A percentile compares a stretch with the other conserved stretches of the same genome.
Evolutionary conservation across 1,284 basidiomycete genomes (phyloP).

Genomic region (Chalciporus sp.): DNA sequence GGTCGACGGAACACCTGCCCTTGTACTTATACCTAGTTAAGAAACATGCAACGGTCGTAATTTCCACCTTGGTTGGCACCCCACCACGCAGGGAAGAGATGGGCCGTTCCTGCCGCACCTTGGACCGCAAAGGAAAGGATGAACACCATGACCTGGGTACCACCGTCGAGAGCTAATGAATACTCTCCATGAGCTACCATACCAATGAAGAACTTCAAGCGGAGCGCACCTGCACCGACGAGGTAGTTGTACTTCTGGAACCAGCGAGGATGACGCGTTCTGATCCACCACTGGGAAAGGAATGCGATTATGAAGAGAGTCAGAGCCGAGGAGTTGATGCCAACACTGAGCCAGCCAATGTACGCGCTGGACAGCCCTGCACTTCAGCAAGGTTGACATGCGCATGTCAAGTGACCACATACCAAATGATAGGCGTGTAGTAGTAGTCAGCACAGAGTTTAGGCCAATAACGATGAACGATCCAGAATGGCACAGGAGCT

Average conservation of each 20-base stretch:
- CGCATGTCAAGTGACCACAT: background rate
- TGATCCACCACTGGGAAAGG: conserved; percentile 58
- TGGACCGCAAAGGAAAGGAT: conserved; percentile 73
- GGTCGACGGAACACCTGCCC: background rate
- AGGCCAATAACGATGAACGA: conserved; percentile 46
- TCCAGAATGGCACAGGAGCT: conserved; percentile 59
- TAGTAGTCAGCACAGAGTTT: conserved; percentile 45
- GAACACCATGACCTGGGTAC: conserved; percentile 71
- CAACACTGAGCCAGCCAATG: conserved; percentile 45
- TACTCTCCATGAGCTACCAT: background rate
- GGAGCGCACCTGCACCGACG: conserved; percentile 41
- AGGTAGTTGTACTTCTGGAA: conserved; percentile 54
- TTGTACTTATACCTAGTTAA: conserved; percentile 7
- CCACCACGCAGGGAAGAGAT: conserved; percentile 63
- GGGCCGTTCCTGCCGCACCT: conserved; percentile 59
- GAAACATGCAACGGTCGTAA: conserved; percentile 22
- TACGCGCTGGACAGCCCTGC: conserved; percentile 23
- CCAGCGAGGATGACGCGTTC: conserved; percentile 59
- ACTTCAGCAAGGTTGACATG: background rate
- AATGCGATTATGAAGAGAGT: conserved; percentile 50
- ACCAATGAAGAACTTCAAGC: background rate
- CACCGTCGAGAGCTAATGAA: conserved; percentile 54
- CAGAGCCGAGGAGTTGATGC: conserved; percentile 47
- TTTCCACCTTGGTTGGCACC: conserved; percentile 49
- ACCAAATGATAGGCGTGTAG: conserved; percentile 50